Base-by-base conservation (phyloP, 805 yeast genomes). In the Candida sonorensis region DNA sequence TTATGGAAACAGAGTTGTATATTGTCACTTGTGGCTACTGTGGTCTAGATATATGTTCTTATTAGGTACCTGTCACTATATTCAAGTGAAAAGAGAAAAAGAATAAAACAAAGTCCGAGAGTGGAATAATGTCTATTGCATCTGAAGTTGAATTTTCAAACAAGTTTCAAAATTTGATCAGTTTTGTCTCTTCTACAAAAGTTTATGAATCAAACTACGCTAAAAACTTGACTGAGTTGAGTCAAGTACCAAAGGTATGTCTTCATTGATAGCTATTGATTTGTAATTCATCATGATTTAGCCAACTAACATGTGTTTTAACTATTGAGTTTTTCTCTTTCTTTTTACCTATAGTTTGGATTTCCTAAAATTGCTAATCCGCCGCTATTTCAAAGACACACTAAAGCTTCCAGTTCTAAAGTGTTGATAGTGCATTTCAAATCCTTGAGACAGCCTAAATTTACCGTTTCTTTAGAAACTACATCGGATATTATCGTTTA, bases 361-460 rank as follows among this genome's bases (percentile, higher is more conserved):
- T 36, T 46, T 15, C 39, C 46, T 10, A 36, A 35, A 20, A 23
- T 42, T 5, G 21, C 29, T 10, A 28, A 58, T 25, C 57, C 62
- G 0, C 44, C 62, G 0, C 31, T 58, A 1, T 57, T 53, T 25
- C 26, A 40, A 29, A 49, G 65, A 5, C 44, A 51, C 4, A 57
- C 61, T 14, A 55, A 59, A 33, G 31, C 36, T 31, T n/a, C n/a
- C n/a, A 46, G 44, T 20, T 18, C 29, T 2, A 39, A 23, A 10
- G 17, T 31, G 3, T 27, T 51, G n/a, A 29, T 19, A 10, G 57
- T 69, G 11, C 46, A 54, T 4, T 64, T 84, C 50, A 80, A 79
- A 54, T 80, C 88, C 19, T 69, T 85, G 34, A 75, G 77, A 45
- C 72, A 80, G 4, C 94, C 94, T 5, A 82, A 77, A 49, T 81